Evolutionary conservation across 2,329 filamentous ascomycete genomes (phyloP), one percentile per base, ranked within the genome.

Genomic region (Arthroderma uncinatum): DNA sequence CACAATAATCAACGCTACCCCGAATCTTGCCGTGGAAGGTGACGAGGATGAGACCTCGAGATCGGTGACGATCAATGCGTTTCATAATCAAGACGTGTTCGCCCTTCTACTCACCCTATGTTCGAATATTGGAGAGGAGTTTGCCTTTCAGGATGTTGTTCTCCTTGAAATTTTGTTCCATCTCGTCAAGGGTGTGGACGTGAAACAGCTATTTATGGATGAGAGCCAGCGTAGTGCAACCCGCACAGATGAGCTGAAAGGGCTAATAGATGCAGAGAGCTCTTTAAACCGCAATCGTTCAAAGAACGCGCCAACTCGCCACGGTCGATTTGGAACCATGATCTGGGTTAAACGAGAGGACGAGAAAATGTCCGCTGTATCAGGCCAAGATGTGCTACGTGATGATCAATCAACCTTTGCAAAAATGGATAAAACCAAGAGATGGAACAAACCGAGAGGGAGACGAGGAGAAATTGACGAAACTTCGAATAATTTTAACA

Each of bases 261-360:
- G 78, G 14, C 73, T 95, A 66, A 82, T 96, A 70, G 82, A 81
- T 56, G 89, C 93, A 66, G 93, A 98, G 71, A 84, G 84, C 1
- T 82, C 84, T n/a, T 87, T 95, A 83, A 78, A 89, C 56, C 83
- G 85, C 64, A 81, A 85, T 53, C 86, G 90, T 64, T 85, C 86
- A 56, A 85, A 84, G 63, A 84, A 84, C 66, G 87, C 87, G 2
- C 88, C 91, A 0, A 91, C 89, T 2, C 79, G 93, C 52, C 93
- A 98, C 71, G 95, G 91, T 64, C 82, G 93, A 34, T 98, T 97
- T 66, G 93, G 93, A 2, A 95, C 91, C 9, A 97, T 97, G 88
- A 84, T 96, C 34, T 97, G 92, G 91, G 83, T 98, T 37, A 89
- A 95, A 73, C 79, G 91, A 57, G 87, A 90, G 53, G 86, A 91